These are phyloP conservation scores for Rhizopogon vesiculosus DNA, from an alignment of 768 basidiomycete species.

Conservation along the genomic window DNA sequence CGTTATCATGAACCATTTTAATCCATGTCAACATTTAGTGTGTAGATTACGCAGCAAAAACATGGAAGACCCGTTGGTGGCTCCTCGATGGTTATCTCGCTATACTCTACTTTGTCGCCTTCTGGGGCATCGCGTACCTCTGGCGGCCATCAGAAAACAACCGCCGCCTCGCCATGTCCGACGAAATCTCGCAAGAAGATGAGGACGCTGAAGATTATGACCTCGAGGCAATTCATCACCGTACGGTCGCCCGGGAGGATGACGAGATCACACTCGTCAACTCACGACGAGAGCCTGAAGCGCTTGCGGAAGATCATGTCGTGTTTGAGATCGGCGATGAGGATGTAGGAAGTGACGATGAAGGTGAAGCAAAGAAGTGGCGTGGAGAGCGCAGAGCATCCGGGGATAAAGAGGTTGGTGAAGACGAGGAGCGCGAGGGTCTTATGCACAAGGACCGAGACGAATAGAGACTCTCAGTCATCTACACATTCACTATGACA, in stretches of 20 bases:
- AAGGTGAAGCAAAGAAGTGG: slow-evolving; percentile 54
- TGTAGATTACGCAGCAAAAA: slow-evolving; percentile 84
- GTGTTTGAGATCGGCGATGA: slow-evolving; percentile 93
- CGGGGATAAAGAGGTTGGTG: slow-evolving; percentile 42
- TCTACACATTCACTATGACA: no score
- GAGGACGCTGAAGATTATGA: slow-evolving; percentile 93
- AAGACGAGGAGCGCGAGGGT: slow-evolving; percentile 59
- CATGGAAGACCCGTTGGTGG: slow-evolving; percentile 94
- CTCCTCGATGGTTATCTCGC: slow-evolving; percentile 93
- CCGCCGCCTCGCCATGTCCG: slow-evolving; percentile 90
- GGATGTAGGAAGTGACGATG: slow-evolving; percentile 61
- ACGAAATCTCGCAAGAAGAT: slow-evolving; percentile 93
- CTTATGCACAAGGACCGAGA: slow-evolving; percentile 45
- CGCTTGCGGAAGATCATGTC: slow-evolving; percentile 60
- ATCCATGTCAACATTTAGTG: background rate
- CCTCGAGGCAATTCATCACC: slow-evolving; percentile 65
- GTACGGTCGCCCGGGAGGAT: slow-evolving; percentile 47
- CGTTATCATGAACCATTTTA: slow-evolving; percentile 5
- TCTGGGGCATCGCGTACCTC: slow-evolving; percentile 77
- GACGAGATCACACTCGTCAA: slow-evolving; percentile 73
- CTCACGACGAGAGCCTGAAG: slow-evolving; percentile 42
- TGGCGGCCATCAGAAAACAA: slow-evolving; percentile 94
- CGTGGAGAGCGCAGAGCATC: slow-evolving; percentile 36
- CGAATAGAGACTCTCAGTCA: slow-evolving; percentile 20
- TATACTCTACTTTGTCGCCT: slow-evolving; percentile 80